These are phyloP conservation scores for Xylariaceae sp. DNA, from an alignment of 2,329 filamentous ascomycete genomes.

Conservation along the genomic window DNA sequence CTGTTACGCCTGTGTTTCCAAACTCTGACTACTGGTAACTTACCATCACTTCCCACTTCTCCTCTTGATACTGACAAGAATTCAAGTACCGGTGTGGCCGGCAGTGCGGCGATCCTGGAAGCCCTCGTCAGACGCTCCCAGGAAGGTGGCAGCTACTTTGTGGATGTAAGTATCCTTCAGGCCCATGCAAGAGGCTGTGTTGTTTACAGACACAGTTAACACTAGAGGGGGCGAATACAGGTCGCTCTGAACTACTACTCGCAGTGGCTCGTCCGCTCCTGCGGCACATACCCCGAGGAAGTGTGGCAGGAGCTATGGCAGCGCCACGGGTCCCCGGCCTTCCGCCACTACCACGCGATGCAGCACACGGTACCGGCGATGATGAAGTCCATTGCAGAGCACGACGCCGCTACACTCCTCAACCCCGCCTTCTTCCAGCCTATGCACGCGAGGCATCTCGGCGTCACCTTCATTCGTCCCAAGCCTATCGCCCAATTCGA, in stretches of 20 bases:
- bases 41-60: neutral
- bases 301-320: conserved; percentile 17
- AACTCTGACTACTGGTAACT: conserved; percentile 23
- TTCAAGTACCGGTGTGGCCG: conserved; percentile 36
- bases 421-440: conserved; percentile 43
- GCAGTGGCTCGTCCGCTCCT: conserved; percentile 36
- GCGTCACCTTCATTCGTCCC: conserved; percentile 33
- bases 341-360: conserved; percentile 48
- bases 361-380: conserved; percentile 35
- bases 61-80: neutral
- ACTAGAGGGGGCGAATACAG: too few species aligned
- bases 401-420: conserved; percentile 37
- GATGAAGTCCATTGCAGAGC: conserved; percentile 34
- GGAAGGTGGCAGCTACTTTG: conserved; percentile 35
- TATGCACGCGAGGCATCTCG: conserved; percentile 23
- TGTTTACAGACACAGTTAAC: too few species aligned
- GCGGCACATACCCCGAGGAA: conserved; percentile 34
- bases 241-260: conserved; percentile 38
- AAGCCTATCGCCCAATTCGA: conserved; percentile 41
- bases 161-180: conserved; percentile 34
- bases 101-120: conserved; percentile 36
- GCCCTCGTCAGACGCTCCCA: conserved; percentile 36
- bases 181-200: too few species aligned
- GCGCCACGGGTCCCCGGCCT: conserved; percentile 41
- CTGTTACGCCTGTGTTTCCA: conserved; percentile 25